Conservation (phyloP, 2,329 filamentous ascomycete species). For the Pyrenochaeta sp. region DNA sequence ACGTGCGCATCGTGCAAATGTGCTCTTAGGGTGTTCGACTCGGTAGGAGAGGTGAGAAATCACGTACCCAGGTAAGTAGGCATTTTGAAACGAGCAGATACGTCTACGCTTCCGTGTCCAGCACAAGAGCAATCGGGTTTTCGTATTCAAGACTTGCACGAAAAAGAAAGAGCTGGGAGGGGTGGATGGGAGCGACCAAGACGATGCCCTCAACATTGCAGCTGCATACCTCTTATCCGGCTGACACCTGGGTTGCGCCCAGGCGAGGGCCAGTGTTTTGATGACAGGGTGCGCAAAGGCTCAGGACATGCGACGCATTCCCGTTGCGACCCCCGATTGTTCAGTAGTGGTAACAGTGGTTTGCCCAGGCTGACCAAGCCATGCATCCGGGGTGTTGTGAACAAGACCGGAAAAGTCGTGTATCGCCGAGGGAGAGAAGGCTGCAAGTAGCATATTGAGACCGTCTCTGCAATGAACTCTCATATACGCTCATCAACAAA, state of each 20-base stretch:
- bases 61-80: background rate
- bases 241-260: conserved; percentile 12
- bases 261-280: background rate
- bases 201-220: conserved; percentile 1
- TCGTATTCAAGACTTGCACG: background rate
- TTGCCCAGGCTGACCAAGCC: background rate
- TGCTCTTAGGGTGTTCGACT: background rate
- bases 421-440: background rate
- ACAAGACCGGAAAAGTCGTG: background rate
- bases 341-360: background rate
- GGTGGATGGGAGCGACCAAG: background rate
- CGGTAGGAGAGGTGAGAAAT: background rate
- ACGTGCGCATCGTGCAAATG: background rate
- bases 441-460: background rate
- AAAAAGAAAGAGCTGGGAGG: background rate
- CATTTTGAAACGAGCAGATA: background rate
- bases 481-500: background rate
- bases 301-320: conserved; percentile 16
- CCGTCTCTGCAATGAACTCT: background rate
- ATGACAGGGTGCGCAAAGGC: conserved; percentile 12
- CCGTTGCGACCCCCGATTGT: conserved; percentile 8
- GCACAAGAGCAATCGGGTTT: background rate
- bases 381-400: background rate
- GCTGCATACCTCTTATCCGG: conserved; percentile 14
- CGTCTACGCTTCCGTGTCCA: background rate